Conservation (phyloP, 2,329 filamentous ascomycete genomes). For the Cladophialophora exuberans region DNA sequence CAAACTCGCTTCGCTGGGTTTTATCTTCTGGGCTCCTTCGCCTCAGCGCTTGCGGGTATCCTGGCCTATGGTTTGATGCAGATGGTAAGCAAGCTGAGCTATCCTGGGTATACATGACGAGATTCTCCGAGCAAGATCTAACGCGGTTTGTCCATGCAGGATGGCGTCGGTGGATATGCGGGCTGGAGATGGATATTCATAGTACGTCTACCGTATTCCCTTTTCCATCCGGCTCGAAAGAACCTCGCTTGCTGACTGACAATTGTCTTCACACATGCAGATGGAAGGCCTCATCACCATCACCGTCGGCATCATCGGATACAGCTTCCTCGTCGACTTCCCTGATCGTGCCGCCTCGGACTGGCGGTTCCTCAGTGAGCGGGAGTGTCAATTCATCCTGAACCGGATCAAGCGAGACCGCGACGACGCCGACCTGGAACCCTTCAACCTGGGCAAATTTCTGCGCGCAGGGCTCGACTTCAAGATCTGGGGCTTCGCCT, state of each 20-base stretch:
- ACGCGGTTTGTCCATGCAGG: too few relatives aligned
- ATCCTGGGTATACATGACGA: too few relatives aligned
- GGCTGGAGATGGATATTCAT: slow-evolving; percentile 16
- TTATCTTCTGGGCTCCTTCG: slow-evolving; percentile 53
- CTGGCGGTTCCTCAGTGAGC: slow-evolving; percentile 40
- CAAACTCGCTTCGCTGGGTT: slow-evolving; percentile 49
- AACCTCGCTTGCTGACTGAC: too few relatives aligned
- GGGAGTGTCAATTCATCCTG: slow-evolving; percentile 36
- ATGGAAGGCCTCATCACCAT: slow-evolving; percentile 40
- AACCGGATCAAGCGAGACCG: slow-evolving; percentile 57
- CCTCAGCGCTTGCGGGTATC: slow-evolving; percentile 47
- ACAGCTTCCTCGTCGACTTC: slow-evolving; percentile 50
- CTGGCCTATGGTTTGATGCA: slow-evolving; percentile 45
- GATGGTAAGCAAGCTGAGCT: too few relatives aligned
- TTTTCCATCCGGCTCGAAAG: neutral
- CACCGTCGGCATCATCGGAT: slow-evolving; percentile 45
- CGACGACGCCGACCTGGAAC: slow-evolving; percentile 53
- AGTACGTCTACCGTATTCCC: neutral
- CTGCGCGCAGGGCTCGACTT: slow-evolving; percentile 50
- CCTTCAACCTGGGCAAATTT: slow-evolving; percentile 53
- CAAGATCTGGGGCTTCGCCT: slow-evolving; percentile 60
- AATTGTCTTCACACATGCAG: too few relatives aligned
- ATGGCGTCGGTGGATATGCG: slow-evolving; percentile 60
- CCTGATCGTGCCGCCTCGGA: slow-evolving; percentile 38
- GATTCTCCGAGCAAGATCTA: neutral